phyloP scores from a whole-genome alignment of 257 asterid species.

The Lycium ferocissimum region DNA sequence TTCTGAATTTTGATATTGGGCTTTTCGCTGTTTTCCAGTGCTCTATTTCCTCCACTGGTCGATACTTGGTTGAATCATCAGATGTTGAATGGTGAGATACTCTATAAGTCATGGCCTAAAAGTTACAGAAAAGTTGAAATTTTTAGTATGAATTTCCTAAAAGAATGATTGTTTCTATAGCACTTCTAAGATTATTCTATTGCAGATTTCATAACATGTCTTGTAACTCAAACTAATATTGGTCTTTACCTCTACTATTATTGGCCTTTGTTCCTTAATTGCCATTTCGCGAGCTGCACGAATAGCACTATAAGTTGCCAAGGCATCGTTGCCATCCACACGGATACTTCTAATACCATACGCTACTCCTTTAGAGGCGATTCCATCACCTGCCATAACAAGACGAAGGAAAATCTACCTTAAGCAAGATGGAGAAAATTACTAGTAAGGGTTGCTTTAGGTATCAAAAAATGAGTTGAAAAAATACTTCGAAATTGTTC shows the following conservation, averaged over 20 bases:
- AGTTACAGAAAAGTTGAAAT: not conserved
- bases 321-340: constrained; percentile 86
- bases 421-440: not conserved
- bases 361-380: constrained; percentile 79
- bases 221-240: not conserved
- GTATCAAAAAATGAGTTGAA: not conserved
- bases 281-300: constrained; percentile 84
- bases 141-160: not conserved
- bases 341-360: constrained; percentile 84
- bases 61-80: constrained; percentile 90
- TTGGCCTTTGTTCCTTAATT: constrained; percentile 68
- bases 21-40: constrained; percentile 72
- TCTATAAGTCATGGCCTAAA: constrained; percentile 78
- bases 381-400: constrained; percentile 75
- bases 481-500: constrained; percentile 78
- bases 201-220: not conserved
- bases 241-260: constrained; percentile 75
- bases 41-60: constrained; percentile 69
- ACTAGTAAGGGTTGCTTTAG: not conserved
- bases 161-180: not conserved
- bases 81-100: constrained; percentile 96
- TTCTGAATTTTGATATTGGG: constrained; percentile 70
- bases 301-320: constrained; percentile 70
- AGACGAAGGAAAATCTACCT: not conserved
- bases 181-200: not conserved